These are phyloP conservation scores for Phytophthora pini DNA, from an alignment of 352 stramenopile species.

Conservation along the genomic window DNA sequence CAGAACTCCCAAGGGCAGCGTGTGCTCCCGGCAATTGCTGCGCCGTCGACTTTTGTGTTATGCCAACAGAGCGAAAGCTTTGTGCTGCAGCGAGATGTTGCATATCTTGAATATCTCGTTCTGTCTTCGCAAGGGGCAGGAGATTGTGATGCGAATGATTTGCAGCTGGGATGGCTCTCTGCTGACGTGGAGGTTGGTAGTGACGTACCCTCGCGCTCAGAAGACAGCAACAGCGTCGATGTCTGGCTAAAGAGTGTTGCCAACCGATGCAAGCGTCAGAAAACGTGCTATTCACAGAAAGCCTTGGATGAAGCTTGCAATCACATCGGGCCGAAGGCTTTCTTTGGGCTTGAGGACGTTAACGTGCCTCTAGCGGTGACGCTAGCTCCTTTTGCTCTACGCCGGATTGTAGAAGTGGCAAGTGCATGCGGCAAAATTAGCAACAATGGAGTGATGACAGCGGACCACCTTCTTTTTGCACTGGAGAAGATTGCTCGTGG, in stretches of 20 bases:
- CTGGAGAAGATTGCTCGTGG: conserved; percentile 63
- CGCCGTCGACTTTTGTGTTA: conserved; percentile 57
- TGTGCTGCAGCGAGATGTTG: conserved; percentile 62
- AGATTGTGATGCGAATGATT: conserved; percentile 17
- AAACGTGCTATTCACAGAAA: conserved; percentile 32
- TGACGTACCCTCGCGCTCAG: neutral
- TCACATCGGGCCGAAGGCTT: conserved; percentile 58
- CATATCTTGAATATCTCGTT: conserved; percentile 71
- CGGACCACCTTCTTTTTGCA: conserved; percentile 61
- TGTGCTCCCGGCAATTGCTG: conserved; percentile 39
- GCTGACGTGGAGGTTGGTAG: conserved; percentile 11
- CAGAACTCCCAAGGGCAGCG: conserved; percentile 37
- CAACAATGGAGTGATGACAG: conserved; percentile 36
- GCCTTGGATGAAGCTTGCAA: conserved; percentile 50
- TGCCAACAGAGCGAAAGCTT: conserved; percentile 66
- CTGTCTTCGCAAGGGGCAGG: conserved; percentile 24
- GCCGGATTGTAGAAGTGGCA: conserved; percentile 55
- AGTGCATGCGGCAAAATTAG: conserved; percentile 28
- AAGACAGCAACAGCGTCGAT: conserved; percentile 9
- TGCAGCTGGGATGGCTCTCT: conserved; percentile 43
- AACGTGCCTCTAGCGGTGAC: conserved; percentile 37
- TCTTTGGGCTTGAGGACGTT: conserved; percentile 40
- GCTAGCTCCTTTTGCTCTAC: conserved; percentile 65
- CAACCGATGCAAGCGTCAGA: conserved; percentile 24
- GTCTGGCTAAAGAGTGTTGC: conserved; percentile 47